Base-by-base conservation (phyloP, 2,329 filamentous ascomycete genomes). In the Microcera coccophila region DNA sequence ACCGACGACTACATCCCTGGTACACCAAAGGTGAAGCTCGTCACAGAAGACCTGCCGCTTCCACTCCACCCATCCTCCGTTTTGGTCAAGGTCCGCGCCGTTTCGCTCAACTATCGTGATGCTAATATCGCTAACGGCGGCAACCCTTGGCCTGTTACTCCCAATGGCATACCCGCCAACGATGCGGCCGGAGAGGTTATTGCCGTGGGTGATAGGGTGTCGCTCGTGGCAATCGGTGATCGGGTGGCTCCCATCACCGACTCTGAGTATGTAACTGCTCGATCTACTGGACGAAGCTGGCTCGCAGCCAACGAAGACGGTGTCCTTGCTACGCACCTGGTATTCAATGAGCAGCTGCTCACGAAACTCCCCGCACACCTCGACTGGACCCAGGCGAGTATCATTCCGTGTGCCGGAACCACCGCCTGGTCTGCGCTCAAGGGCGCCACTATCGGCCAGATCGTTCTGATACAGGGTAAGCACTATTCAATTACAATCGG, bases 371-470 rank as follows among this genome's bases (percentile, higher is more conserved):
- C 69, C 0, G 41, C 40, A 0, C 56, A 71, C 39, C 51, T 73
- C 15, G 50, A 60, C 26, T 72, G 64, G 62, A 44, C 57, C 1
- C 49, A 62, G 3, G 64, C 67, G 3, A 53, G 57, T 7, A 62
- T 62, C 1, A 60, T 74, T 14, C 68, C 69, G 1, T 73, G 69
- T 28, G 70, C 71, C 16, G 71, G 68, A 1, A 59, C 66, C 0
- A 74, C 71, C 0, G 71, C 72, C 2, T 74, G 71, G 68, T 58
- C 62, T 35, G 67, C 69, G 1, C 46, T 72, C n/a, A 69, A 66
- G 46, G 67, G 61, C 2, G 50, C 62, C 10, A 51, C 47, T 0
- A 62, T 69, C 15, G 68, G 69, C 1, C 51, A 67, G 44, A 70
- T 55, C 2, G 64, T 74, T 15, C 52, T 74, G 16, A 68, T 74